Evolutionary conservation across 2,329 filamentous ascomycete species (phyloP), one percentile per base, ranked within the genome.

Genomic region (Thermomyces lanuginosus): DNA sequence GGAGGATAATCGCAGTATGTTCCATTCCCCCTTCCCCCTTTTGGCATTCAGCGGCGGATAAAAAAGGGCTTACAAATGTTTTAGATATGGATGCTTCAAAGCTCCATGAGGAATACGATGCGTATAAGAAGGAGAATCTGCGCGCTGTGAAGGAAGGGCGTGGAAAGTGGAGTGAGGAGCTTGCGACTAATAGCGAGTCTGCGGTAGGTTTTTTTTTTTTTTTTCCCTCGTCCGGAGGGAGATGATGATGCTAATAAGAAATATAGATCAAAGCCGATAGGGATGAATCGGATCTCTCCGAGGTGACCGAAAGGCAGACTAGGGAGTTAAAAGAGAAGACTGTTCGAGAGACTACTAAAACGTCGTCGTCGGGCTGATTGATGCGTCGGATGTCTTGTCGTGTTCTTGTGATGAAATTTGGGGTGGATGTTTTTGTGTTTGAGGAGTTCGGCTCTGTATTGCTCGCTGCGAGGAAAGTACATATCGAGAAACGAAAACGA

Each of bases 111-210:
- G 43, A 58, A 40, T 61, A 61, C 35, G 63, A 64, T 36, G 21
- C 40, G 8, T 43, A 63, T 36, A 83, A 84, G 60, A 66, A 80
- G 33, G 70, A 75, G n/a, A 56, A 60, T 29, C 30, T 66, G 32
- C 49, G 53, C 34, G 51, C 51, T 32, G 49, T 53, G 49, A 58
- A 62, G 39, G 54, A 65, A 20, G 79, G 78, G 34, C 64, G 69
- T 48, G 74, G 64, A 28, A 65, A 81, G 46, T 89, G 81, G 80
- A 76, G 78, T 56, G 63, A 75, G 12, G 72, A 76, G 48, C 61
- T 91, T 26, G 79, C 80, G 3, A 78, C 72, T 26, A 71, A 81
- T 53, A 79, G 75, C 52, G 81, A 91, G 60, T 77, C 79, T 49
- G 70, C 69, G 40, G 63, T 89, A 55, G 37, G 64, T 53, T 30